phyloP scores from a whole-genome alignment of 768 basidiomycete species.

The Termitomyces sp. region DNA sequence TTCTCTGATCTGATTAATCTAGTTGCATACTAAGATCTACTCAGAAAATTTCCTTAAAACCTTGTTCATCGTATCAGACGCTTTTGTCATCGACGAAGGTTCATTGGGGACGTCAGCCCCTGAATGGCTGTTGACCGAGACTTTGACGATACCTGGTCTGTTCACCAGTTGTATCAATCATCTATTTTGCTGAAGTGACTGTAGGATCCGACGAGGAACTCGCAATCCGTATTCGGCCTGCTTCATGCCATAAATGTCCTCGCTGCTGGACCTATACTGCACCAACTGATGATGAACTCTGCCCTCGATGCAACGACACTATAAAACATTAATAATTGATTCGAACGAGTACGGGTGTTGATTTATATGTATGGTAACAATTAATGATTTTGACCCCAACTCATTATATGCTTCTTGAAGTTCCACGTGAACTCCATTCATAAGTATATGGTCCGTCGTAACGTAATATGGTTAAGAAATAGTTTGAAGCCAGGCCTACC shows the following conservation, averaged over 20 bases:
- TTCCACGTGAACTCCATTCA: not conserved
- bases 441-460: not conserved
- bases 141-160: conserved; percentile 44
- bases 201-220: conserved; percentile 31
- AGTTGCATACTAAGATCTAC: not conserved
- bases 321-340: conserved; percentile 12
- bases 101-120: conserved; percentile 36
- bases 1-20: not conserved
- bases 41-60: conserved; percentile 66
- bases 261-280: conserved; percentile 87
- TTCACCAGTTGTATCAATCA: not conserved
- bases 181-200: conserved; percentile 1
- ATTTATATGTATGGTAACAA: conserved; percentile 5
- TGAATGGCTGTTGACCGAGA: conserved; percentile 48
- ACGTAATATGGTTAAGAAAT: not conserved
- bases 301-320: conserved; percentile 54
- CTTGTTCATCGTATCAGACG: conserved; percentile 81
- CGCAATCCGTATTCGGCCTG: conserved; percentile 57
- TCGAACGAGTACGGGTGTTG: not conserved
- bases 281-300: conserved; percentile 47
- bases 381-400: conserved; percentile 1
- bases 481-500: not conserved
- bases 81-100: conserved; percentile 44
- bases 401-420: not conserved
- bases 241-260: conserved; percentile 71